A percentile compares a stretch with the other conserved stretches of the same genome.
Evolutionary conservation across 257 asterid species (phyloP).

Genomic region (Coffea canephora): DNA sequence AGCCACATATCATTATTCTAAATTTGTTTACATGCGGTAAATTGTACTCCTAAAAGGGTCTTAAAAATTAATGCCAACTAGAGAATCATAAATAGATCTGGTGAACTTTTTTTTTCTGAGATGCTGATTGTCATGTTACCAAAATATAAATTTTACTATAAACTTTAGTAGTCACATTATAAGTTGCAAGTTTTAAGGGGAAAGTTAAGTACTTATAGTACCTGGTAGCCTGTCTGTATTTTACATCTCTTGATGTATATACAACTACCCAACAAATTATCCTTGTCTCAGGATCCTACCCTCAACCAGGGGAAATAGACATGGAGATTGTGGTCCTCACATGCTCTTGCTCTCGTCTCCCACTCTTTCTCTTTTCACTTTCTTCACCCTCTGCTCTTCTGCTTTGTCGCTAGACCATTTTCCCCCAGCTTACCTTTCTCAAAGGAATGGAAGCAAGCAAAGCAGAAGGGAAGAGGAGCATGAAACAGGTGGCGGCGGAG

Average conservation of each 20-base stretch:
- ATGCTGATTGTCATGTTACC: not conserved
- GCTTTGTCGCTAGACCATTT: conserved; percentile 13
- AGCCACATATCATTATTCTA: too few relatives aligned
- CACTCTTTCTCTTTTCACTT: conserved; percentile 29
- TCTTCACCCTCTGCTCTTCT: conserved; percentile 30
- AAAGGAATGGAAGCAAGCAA: conserved; percentile 56
- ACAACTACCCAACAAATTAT: conserved; percentile 18
- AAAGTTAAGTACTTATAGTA: conserved; percentile 4
- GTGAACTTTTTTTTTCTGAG: not conserved
- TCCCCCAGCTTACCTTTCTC: conserved; percentile 24
- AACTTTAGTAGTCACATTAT: conserved; percentile 9
- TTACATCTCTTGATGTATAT: not conserved
- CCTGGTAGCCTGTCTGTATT: conserved; percentile 5
- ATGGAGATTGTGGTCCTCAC: conserved; percentile 79
- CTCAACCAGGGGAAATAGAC: conserved; percentile 25
- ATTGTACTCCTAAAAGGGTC: not conserved
- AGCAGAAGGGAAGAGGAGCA: conserved; percentile 53
- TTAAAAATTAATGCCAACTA: not conserved
- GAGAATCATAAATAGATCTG: not conserved
- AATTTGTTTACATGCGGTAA: not conserved
- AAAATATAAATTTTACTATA: conserved; percentile 1
- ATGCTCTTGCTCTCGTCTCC: conserved; percentile 35
- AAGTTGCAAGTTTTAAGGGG: conserved; percentile 7
- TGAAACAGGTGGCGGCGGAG: conserved; percentile 32
- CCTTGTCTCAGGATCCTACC: conserved; percentile 8